Base-by-base conservation (phyloP, 2,329 filamentous ascomycete genomes). In the Cercospora sojina region DNA sequence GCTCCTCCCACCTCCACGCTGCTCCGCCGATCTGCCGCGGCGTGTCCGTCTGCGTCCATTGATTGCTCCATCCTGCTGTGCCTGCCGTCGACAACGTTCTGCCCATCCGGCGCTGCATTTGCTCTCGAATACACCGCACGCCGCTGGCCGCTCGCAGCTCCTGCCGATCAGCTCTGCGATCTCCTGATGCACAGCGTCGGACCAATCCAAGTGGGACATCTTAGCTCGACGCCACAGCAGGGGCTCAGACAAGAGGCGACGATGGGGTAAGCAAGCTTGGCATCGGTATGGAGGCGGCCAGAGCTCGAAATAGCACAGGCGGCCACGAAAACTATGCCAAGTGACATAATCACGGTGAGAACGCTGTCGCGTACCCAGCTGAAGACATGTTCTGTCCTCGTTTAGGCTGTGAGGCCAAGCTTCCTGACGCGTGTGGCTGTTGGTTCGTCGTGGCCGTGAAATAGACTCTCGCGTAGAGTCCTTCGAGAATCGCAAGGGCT, bases 231-330 rank as follows among this genome's bases (percentile, higher is more conserved):
- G 53, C 53, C 53, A 57, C 53, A 57, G 27, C 53, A 32, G 53
- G 20, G 53, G 25, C 53, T 35, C 53, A 35, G 27, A 32, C 6
- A 2, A 18, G 18, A 57, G 31, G 27, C 16, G 12, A 32, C 53
- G 27, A 57, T 57, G 47, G 29, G 43, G 47, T 31, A 13, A 53
- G 58, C 25, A 47, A 18, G 38, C 38, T 29, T 23, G 23, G 58
- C 23, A 7, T 20, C 27, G 49, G 25, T 18, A 32, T 32, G 1
- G 9, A 53, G 41, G 35, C 16, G 13, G 55, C 55, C 29, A 31
- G 18, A 25, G 58, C 38, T 60, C 58, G 41, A 60, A 60, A 60
- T 60, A 60, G 58, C 58, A 49, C 58, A 47, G 35, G 38, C 58
- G 20, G 58, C 58, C 58, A 60, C n/a, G 35, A 31, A 38, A 59